Evolutionary conservation across 1,284 basidiomycete species (phyloP).

Genomic region (Phellopilus nigrolimitatus): DNA sequence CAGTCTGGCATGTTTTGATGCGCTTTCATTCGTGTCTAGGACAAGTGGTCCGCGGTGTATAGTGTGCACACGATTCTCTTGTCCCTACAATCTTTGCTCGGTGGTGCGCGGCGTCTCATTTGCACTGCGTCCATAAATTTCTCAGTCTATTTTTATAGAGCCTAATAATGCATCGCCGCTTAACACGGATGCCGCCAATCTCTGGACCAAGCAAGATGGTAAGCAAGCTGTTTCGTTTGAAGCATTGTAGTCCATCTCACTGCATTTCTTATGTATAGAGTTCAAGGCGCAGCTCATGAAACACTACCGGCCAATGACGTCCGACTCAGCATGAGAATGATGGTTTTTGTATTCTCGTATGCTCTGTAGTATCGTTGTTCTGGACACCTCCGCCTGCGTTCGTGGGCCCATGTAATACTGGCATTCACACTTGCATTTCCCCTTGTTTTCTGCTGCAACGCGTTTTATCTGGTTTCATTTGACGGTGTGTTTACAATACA

Average conservation of each 20-base stretch:
- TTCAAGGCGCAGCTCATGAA: conserved; percentile 72
- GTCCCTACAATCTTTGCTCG: conserved; percentile 80
- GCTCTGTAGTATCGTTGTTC: conserved; percentile 7
- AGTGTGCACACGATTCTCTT: conserved; percentile 83
- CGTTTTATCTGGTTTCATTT: not conserved
- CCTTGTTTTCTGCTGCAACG: conserved; percentile 5
- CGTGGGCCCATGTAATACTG: conserved; percentile 11
- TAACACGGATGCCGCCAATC: conserved; percentile 74
- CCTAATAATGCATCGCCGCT: conserved; percentile 86
- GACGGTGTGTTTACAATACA: too few relatives aligned
- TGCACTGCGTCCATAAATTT: not conserved
- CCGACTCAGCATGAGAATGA: conserved; percentile 35
- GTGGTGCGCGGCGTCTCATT: conserved; percentile 46
- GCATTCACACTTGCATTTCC: not conserved
- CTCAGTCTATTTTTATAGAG: conserved; percentile 42
- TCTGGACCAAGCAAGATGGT: conserved; percentile 72
- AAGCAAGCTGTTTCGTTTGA: conserved; percentile 22
- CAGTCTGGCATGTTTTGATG: not conserved
- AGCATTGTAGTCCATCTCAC: not conserved
- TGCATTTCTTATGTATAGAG: conserved; percentile 33
- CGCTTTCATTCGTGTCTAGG: conserved; percentile 37
- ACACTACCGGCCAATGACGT: conserved; percentile 61
- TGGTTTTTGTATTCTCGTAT: not conserved
- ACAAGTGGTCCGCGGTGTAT: conserved; percentile 89
- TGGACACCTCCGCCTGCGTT: conserved; percentile 9